phyloP scores from a whole-genome alignment of 1,284 basidiomycete species.

The Somion occarium region DNA sequence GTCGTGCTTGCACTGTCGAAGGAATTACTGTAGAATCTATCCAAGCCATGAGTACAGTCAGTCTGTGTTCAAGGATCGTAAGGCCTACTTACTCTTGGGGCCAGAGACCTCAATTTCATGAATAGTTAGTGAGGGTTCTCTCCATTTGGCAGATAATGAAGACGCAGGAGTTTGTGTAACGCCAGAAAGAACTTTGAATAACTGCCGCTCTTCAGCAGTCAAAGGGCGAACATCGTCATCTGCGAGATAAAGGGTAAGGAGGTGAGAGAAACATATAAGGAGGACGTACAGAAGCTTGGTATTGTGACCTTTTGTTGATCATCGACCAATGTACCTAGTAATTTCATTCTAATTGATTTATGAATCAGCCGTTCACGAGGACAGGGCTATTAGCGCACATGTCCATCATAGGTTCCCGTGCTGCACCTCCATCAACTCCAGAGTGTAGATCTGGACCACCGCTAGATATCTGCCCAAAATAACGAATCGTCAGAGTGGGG shows the following conservation, averaged over 20 bases:
- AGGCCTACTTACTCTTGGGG: conserved; percentile 58
- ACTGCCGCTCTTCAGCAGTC: conserved; percentile 59
- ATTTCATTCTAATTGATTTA: conserved; percentile 54
- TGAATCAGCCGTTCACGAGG: neutral
- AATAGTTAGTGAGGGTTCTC: conserved; percentile 71
- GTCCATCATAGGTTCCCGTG: conserved; percentile 88
- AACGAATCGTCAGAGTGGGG: neutral
- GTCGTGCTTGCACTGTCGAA: conserved; percentile 70
- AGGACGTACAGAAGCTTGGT: conserved; percentile 77
- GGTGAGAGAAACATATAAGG: conserved; percentile 4
- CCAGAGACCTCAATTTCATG: conserved; percentile 71
- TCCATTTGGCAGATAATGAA: conserved; percentile 72
- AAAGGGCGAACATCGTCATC: conserved; percentile 72
- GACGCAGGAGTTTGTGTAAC: conserved; percentile 64
- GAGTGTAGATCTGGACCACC: conserved; percentile 78
- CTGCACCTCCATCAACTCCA: conserved; percentile 89
- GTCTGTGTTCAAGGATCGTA: neutral
- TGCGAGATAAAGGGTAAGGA: conserved; percentile 26
- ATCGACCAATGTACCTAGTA: conserved; percentile 73
- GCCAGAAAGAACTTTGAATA: conserved; percentile 65
- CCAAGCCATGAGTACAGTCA: neutral
- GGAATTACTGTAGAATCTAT: conserved; percentile 87
- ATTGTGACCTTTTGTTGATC: conserved; percentile 59
- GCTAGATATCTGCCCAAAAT: conserved; percentile 57
- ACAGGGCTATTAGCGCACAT: conserved; percentile 47